Evolutionary conservation across 345 rosid genomes (phyloP), one percentile per base, ranked within the genome.

Genomic region (Citrus sp.): DNA sequence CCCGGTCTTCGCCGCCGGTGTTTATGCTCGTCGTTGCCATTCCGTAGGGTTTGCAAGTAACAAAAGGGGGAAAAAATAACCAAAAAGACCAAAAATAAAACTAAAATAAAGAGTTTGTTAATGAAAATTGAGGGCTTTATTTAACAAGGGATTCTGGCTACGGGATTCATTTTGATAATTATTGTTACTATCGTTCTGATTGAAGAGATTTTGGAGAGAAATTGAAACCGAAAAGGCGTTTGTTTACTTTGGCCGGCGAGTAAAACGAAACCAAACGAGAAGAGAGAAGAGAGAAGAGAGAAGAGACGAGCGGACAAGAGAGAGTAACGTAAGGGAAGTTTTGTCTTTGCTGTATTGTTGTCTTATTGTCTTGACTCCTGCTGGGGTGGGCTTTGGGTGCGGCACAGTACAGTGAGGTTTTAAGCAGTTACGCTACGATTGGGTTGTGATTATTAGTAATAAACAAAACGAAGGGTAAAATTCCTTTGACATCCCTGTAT

Each of bases 1-100:
- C 99, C 18, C 99, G 97, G 84, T 96, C 99, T 70, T 96, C 99
- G 32, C 83, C 88, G 71, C 80, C 90, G 21, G 73, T 77, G 59
- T 74, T 81, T 72, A 85, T 74, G 83, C 70, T 77, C 34, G 85
- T 79, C 37, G 84, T 73, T 28, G 90, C 85, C 86, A 87, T 85
- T 19, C 25, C 58, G 56, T 49, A 51, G 72, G 76, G 65, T 80
- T 66, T 25, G 54, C 51, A 46, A 46, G 5, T 12, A 67, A 54
- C 19, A 2, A 32, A 46, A 51, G 7, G 22, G 18, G 7, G 3
- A 1, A 19, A 42, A 64, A 51, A 28, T 3, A 21, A 7, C 8
- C 14, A 13, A 46, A 54, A 65, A 19, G 22, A 21, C 24, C n/a
- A 30, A 12, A 62, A 19, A 40, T 5, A 9, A 38, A 9, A 27